A percentile compares a stretch with the other conserved stretches of the same genome.
These are phyloP conservation scores for Fusarium gaditjirri DNA, from an alignment of 2,329 filamentous ascomycete species.

Conservation along the genomic window DNA sequence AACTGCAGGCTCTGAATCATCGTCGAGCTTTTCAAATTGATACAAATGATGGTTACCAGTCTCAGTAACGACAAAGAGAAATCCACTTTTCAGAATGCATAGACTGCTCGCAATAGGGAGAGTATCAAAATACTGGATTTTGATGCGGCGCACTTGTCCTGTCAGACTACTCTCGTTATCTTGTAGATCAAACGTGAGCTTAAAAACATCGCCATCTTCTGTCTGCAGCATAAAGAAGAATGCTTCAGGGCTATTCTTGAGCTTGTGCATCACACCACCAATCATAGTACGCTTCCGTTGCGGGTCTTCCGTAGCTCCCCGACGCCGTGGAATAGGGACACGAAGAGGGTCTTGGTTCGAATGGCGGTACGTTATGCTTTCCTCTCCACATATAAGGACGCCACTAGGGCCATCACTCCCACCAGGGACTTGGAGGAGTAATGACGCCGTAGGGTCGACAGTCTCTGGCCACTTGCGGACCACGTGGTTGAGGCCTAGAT, in stretches of 20 bases:
- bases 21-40: constrained; percentile 95
- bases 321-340: constrained; percentile 86
- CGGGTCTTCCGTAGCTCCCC: constrained; percentile 90
- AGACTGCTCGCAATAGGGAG: constrained; percentile 88
- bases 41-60: constrained; percentile 95
- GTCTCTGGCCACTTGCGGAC: constrained; percentile 97
- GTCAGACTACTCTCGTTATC: constrained; percentile 81
- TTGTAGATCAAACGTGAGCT: constrained; percentile 91
- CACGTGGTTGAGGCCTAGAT: constrained; percentile 96
- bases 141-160: constrained; percentile 82
- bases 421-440: constrained; percentile 95
- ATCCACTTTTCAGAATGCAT: constrained; percentile 94
- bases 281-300: constrained; percentile 88
- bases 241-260: constrained; percentile 81
- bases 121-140: constrained; percentile 98
- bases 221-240: constrained; percentile 98
- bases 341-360: constrained; percentile 91
- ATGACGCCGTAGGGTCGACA: constrained; percentile 87
- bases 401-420: constrained; percentile 94
- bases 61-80: constrained; percentile 91
- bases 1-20: constrained; percentile 90
- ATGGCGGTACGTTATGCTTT: constrained; percentile 96
- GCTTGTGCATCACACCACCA: constrained; percentile 93
- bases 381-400: constrained; percentile 92
- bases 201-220: constrained; percentile 97